phyloP scores from a whole-genome alignment of 2,329 filamentous ascomycete genomes.

The Aspergillus vadensis region DNA sequence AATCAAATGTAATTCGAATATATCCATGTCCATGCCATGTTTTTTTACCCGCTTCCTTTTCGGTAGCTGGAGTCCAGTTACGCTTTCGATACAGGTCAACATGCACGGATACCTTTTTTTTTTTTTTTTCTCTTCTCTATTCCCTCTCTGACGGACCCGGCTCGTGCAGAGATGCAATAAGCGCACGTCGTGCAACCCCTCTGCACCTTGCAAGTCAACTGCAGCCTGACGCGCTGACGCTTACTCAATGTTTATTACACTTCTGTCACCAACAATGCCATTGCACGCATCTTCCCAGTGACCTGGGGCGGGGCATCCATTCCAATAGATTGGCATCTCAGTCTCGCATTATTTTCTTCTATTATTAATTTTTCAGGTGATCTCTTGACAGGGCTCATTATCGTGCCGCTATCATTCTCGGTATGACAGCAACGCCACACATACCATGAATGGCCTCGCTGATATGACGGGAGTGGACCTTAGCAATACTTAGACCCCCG shows the following conservation, averaged over 20 bases:
- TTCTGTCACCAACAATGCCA: constrained; percentile 4
- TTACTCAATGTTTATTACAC: constrained; percentile 2
- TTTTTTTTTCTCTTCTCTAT: too few relatives aligned
- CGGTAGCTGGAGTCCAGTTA: neutral
- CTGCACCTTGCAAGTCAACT: constrained; percentile 6
- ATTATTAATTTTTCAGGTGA: neutral
- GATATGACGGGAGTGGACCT: neutral
- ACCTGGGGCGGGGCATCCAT: neutral
- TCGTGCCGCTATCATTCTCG: neutral
- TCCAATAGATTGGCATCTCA: neutral
- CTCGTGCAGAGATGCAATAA: constrained; percentile 12
- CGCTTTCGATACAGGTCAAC: neutral
- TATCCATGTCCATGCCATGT: neutral
- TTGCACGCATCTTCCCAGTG: neutral
- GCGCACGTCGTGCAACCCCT: constrained; percentile 19
- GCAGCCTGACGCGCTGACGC: constrained; percentile 7
- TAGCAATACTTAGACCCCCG: neutral
- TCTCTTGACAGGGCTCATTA: neutral
- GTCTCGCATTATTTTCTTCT: too few relatives aligned
- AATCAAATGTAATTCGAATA: too few relatives aligned
- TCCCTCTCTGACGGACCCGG: constrained; percentile 7
- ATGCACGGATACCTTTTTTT: constrained; percentile 3
- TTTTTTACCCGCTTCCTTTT: neutral
- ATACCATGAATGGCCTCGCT: neutral
- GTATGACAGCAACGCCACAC: neutral